These are phyloP conservation scores for Torulaspora quercuum DNA, from an alignment of 805 yeast genomes.

Conservation along the genomic window DNA sequence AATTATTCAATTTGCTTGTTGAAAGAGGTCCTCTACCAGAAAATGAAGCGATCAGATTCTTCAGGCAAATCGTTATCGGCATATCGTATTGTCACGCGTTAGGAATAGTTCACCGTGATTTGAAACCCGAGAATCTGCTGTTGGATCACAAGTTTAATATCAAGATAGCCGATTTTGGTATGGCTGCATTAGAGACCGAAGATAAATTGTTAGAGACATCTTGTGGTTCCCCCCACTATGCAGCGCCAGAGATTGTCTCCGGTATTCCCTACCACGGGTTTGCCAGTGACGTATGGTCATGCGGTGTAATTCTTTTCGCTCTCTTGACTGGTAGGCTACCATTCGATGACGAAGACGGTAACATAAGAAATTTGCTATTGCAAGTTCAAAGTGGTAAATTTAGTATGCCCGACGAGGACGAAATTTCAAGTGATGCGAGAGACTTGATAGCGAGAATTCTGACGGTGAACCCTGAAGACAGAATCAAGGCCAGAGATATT, in stretches of 20 bases:
- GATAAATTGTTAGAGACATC: constrained; percentile 85
- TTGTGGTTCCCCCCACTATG: constrained; percentile 98
- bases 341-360: constrained; percentile 82
- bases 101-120: constrained; percentile 84
- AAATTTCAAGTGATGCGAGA: constrained; percentile 77
- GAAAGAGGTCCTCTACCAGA: constrained; percentile 87
- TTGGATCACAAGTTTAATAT: constrained; percentile 82
- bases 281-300: constrained; percentile 97
- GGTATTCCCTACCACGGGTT: constrained; percentile 95
- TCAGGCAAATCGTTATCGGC: constrained; percentile 80
- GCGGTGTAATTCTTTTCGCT: constrained; percentile 94
- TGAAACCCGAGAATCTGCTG: constrained; percentile 76
- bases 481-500: constrained; percentile 77
- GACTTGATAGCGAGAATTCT: constrained; percentile 81
- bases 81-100: constrained; percentile 81
- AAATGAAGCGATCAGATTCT: constrained; percentile 83
- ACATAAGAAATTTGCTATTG: constrained; percentile 76
- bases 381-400: constrained; percentile 91
- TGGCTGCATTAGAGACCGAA: constrained; percentile 92
- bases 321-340: constrained; percentile 92
- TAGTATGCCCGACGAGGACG: constrained; percentile 71
- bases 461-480: constrained; percentile 70
- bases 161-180: constrained; percentile 97
- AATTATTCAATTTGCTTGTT: constrained; percentile 85
- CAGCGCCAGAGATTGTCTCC: constrained; percentile 95